Base-by-base conservation (phyloP, 768 basidiomycete species). In the Collybia mongolica region DNA sequence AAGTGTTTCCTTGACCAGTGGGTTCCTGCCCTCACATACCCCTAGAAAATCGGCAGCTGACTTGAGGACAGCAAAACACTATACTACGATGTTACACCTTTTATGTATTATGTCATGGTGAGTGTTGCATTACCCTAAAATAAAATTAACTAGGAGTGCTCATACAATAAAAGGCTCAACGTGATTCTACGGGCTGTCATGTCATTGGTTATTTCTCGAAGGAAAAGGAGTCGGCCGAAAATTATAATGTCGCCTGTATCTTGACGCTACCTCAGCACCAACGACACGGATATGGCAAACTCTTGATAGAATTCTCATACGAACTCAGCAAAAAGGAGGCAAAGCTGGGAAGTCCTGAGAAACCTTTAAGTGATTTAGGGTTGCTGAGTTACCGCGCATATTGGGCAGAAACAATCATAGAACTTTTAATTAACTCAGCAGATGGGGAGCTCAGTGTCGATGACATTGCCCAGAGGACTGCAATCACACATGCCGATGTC, bases 91-190 rank as follows among this genome's bases (percentile, higher is more conserved):
- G 96, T 98, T 60, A 98, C 98, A 52, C 97, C 97, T 2, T 99
- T 99, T 76, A 83, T 99, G 81, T 99, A 94, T 79, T 99, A 99
- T 79, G 90, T 95, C 69, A 95, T 99, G 95, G 93, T 90, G 59
- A 59, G 80, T 63, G 22, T 18, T n/a, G 4, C 40, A 8, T 28
- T 22, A 26, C 36, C 28, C 39, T 26, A 19, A 38, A 19, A 22
- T 20, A 7, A 22, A 4, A 39, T 42, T 48, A 41, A 44, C 50
- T 51, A 17, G 32, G 39, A 51, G 40, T 49, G 57, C 54, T 60
- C 44, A 14, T n/a, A n/a, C 41, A 18, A 38, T 32, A 35, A 32
- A 35, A 93, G 90, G 82, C 82, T 44, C 83, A 85, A 62, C 83
- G 93, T 53, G 97, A 99, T 71, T 85, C 90, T 11, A 72, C 79